A percentile compares a stretch with the other conserved stretches of the same genome.
Conservation (phyloP, 805 yeast species). For the Wickerhamomyces hampshirensis region DNA sequence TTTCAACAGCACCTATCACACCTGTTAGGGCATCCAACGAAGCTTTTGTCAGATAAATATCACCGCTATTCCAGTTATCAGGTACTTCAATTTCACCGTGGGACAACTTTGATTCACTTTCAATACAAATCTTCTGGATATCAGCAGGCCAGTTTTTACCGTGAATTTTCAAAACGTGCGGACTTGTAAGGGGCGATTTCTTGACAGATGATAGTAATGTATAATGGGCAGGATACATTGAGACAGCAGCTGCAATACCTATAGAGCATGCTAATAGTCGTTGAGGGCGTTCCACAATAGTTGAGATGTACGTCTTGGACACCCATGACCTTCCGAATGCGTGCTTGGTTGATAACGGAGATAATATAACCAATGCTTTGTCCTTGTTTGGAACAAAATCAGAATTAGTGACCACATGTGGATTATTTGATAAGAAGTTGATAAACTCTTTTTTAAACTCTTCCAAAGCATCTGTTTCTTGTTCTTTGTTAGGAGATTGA, state of each 20-base stretch:
- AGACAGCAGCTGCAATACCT: conserved; percentile 71
- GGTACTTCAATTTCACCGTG: conserved; percentile 68
- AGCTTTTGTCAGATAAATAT: conserved; percentile 63
- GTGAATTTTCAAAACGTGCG: conserved; percentile 66
- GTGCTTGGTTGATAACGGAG: conserved; percentile 69
- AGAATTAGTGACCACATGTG: conserved; percentile 30
- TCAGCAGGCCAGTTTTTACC: conserved; percentile 69
- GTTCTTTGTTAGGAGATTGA: conserved; percentile 1
- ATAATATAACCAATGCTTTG: conserved; percentile 55
- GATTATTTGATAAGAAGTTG: conserved; percentile 36
- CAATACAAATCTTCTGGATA: conserved; percentile 52
- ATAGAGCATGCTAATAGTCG: conserved; percentile 70
- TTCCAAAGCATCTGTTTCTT: conserved; percentile 27
- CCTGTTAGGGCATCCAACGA: conserved; percentile 73
- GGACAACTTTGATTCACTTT: conserved; percentile 49
- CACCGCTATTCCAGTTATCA: conserved; percentile 78
- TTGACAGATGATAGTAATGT: conserved; percentile 43
- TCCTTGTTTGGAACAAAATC: conserved; percentile 35
- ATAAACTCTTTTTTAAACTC: conserved; percentile 39
- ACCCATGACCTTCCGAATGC: conserved; percentile 76
- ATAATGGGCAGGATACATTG: conserved; percentile 60
- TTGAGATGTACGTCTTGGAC: conserved; percentile 54
- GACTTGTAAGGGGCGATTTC: conserved; percentile 43
- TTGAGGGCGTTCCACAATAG: conserved; percentile 82
- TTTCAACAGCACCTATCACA: conserved; percentile 70